Evolutionary conservation across 352 stramenopile genomes (phyloP), one percentile per base, ranked within the genome.

Genomic region (Phytophthora foliorum): DNA sequence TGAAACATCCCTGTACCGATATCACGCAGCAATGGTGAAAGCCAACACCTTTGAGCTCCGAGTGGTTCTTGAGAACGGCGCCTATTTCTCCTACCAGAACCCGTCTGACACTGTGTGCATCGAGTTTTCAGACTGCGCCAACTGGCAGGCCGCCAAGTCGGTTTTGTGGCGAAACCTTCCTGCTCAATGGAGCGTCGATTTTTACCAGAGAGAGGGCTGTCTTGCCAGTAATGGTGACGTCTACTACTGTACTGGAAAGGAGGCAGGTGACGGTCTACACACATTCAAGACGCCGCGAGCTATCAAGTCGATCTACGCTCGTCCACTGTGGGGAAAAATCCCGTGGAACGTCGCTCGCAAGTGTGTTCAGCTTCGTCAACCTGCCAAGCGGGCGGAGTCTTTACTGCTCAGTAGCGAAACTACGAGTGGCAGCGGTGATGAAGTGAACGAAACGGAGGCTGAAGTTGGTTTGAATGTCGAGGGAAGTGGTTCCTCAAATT

Each of bases 331-430:
- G 51, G 31, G 51, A 1, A 29, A 8, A 14, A 36, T 57, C 50
- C 52, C 32, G 2, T 51, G 22, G 22, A 50, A 31, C 27, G 31
- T 68, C 10, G 21, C 54, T 54, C 53, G 25, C 16, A 41, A 49
- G 34, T 69, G 62, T n/a, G 51, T 69, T 14, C 62, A 63, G 21
- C 52, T 65, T 22, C 54, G 45, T 17, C 54, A 59, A 21, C 45
- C 16, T 32, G 21, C 21, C 25, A 58, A 69, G 44, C 32, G 44
- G 3, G 44, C 45, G 4, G 62, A 69, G 38, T 16, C 27, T 17
- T 4, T 17, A 7, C 14, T 31, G 6, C 21, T 57, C 34, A 22
- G 17, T 9, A 64, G 53, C 14, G 44, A 60, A 34, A 46, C 29
- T 1, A n/a, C 45, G 11, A 45, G 39, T 24, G 27, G 36, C 17